Evolutionary conservation across 495 filamentous ascomycete species (phyloP).

Genomic region (Xylaria grammica): DNA sequence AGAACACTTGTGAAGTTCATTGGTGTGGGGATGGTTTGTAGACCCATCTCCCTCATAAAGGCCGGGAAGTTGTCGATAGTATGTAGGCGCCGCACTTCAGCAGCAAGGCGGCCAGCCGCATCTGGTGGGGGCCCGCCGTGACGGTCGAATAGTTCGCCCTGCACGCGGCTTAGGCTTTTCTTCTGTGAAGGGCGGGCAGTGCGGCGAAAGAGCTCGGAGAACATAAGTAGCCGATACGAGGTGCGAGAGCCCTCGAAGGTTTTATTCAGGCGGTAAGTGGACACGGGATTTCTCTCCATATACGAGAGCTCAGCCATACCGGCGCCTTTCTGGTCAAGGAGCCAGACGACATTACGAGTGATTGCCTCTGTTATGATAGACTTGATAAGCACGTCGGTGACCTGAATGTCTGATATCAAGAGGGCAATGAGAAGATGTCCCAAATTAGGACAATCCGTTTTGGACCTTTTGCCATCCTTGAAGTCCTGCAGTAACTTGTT

Average conservation of each 20-base stretch:
- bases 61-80: slow-evolving; percentile 47
- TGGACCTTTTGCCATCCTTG: slow-evolving; percentile 43
- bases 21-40: slow-evolving; percentile 33
- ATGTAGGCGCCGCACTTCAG: slow-evolving; percentile 50
- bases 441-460: slow-evolving; percentile 51
- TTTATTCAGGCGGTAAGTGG: slow-evolving; percentile 52
- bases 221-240: slow-evolving; percentile 59
- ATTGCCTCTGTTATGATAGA: slow-evolving; percentile 55
- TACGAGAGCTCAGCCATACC: slow-evolving; percentile 52
- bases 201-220: slow-evolving; percentile 54
- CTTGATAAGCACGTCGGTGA: slow-evolving; percentile 46
- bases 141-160: slow-evolving; percentile 52
- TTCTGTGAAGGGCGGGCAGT: slow-evolving; percentile 45
- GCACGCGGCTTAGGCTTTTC: slow-evolving; percentile 42
- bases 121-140: slow-evolving; percentile 53
- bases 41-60: slow-evolving; percentile 51
- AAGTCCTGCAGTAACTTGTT: slow-evolving; percentile 44
- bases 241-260: slow-evolving; percentile 53
- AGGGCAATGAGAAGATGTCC: slow-evolving; percentile 54
- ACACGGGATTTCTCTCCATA: slow-evolving; percentile 46
- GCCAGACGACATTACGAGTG: slow-evolving; percentile 58
- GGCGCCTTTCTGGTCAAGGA: slow-evolving; percentile 49
- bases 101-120: slow-evolving; percentile 45
- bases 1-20: slow-evolving; percentile 44
- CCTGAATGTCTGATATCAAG: slow-evolving; percentile 50